These are phyloP conservation scores for Dioscorea alata DNA, from an alignment of 106 monocot species.

Conservation along the genomic window DNA sequence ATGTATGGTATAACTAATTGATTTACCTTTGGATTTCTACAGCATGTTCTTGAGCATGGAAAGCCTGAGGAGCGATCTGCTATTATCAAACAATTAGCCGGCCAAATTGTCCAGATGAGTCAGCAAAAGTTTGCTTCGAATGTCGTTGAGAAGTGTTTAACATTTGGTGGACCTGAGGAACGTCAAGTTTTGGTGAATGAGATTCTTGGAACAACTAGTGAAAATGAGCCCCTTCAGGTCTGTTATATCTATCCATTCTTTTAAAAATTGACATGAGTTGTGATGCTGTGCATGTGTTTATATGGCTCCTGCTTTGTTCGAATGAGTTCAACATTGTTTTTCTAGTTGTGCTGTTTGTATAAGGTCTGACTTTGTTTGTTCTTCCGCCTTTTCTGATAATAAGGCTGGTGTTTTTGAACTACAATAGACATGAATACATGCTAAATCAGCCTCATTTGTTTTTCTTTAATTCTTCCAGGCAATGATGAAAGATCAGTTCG, in stretches of 20 bases:
- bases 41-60: constrained; percentile 71
- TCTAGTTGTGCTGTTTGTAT: too few relatives aligned
- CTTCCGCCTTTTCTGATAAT: too few relatives aligned
- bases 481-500: constrained; percentile 98
- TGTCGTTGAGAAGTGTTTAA: constrained; percentile 70
- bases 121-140: constrained; percentile 81
- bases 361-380: too few relatives aligned
- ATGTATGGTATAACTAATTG: neutral
- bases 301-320: neutral
- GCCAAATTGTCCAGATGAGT: constrained; percentile 76
- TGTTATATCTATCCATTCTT: neutral
- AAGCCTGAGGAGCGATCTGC: constrained; percentile 59
- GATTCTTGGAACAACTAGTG: constrained; percentile 72
- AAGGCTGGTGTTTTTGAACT: too few relatives aligned
- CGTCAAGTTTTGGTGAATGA: constrained; percentile 65
- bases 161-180: constrained; percentile 47
- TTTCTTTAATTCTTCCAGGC: constrained; percentile 30
- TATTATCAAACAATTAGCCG: constrained; percentile 65
- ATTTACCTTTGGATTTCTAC: constrained; percentile 12
- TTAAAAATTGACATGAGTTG: neutral
- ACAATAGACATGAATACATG: neutral
- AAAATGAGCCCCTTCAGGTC: constrained; percentile 91
- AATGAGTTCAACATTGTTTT: too few relatives aligned
- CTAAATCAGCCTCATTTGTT: neutral
- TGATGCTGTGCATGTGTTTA: neutral